phyloP scores from a whole-genome alignment of 495 filamentous ascomycete genomes.

The Penicillium arizonense region DNA sequence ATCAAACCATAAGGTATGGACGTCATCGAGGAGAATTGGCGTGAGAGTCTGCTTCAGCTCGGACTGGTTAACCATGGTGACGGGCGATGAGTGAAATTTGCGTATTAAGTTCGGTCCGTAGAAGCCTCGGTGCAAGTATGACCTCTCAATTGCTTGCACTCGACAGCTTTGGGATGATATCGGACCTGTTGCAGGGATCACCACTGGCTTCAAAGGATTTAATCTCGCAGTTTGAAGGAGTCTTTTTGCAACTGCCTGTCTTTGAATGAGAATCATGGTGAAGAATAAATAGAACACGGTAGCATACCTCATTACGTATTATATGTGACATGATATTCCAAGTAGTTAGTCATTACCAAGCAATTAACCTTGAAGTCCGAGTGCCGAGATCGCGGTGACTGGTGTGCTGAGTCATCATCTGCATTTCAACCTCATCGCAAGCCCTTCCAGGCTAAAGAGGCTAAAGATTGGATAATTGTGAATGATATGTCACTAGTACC shows the following conservation, averaged over 20 bases:
- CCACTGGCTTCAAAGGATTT: background rate
- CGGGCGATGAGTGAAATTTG: constrained; percentile 7
- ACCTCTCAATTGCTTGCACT: background rate
- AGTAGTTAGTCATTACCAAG: too few relatives aligned
- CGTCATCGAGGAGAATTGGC: constrained; percentile 18
- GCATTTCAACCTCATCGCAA: too few relatives aligned
- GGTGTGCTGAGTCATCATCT: too few relatives aligned
- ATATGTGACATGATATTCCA: background rate
- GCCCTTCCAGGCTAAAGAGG: too few relatives aligned
- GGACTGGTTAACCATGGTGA: constrained; percentile 2
- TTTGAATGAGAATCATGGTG: background rate
- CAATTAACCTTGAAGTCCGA: too few relatives aligned
- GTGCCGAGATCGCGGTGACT: too few relatives aligned
- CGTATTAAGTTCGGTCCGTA: background rate
- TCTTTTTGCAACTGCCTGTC: background rate
- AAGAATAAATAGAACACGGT: too few relatives aligned
- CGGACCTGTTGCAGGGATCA: background rate
- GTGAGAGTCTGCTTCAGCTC: constrained; percentile 20
- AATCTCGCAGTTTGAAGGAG: background rate
- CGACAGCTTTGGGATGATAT: background rate
- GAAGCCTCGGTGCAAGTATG: background rate
- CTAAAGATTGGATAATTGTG: too few relatives aligned
- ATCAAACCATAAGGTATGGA: constrained; percentile 26
- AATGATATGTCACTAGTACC: too few relatives aligned
- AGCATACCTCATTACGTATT: background rate